Evolutionary conservation across 2,329 filamentous ascomycete genomes (phyloP), one percentile per base, ranked within the genome.

Genomic region (Cladosporium cucumerinum): DNA sequence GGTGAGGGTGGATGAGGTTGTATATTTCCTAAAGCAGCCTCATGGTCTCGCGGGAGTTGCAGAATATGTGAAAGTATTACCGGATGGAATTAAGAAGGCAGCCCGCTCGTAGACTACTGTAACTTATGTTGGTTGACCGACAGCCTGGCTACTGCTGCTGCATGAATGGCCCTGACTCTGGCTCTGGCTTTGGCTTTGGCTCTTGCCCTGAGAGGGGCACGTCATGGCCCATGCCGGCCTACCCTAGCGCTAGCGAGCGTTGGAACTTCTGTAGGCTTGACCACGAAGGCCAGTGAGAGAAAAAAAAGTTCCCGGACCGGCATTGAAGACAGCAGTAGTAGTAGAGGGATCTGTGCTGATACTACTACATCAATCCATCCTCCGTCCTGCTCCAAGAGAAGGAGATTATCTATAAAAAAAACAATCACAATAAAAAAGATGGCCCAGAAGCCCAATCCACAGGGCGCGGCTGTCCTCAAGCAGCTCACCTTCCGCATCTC

Each of bases 401-500:
- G 18, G 25, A 32, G 18, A 18, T n/a, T n/a, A n/a, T n/a, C n/a
- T n/a, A n/a, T n/a, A n/a, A n/a, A n/a, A n/a, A n/a, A n/a, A n/a
- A n/a, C n/a, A n/a, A n/a, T n/a, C n/a, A n/a, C 2, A 5, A 21
- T 3, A 23, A 8, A 16, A 11, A 52, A 30, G n/a, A 65, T 65
- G 63, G 57, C 55, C 30, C 61, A 28, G 10, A 52, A 66, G 46
- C 36, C 63, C 46, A 66, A 54, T 21, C 55, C 51, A 7, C 65
- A 59, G 14, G 65, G 48, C 10, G 66, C 71, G 64, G 65, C 68
- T 16, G 62, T 59, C 28, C 81, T 92, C 18, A 65, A 57, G 63
- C 57, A 60, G 36, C 48, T 92, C 52, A 90, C 86, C 71, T 86
- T 87, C 66, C 87, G 87, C 69, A 82, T 97, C 69, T 88, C 88